Evolutionary conservation across 1,139 yeast genomes (phyloP), one percentile per base, ranked within the genome.

Genomic region (Suhomyces coccinellae): DNA sequence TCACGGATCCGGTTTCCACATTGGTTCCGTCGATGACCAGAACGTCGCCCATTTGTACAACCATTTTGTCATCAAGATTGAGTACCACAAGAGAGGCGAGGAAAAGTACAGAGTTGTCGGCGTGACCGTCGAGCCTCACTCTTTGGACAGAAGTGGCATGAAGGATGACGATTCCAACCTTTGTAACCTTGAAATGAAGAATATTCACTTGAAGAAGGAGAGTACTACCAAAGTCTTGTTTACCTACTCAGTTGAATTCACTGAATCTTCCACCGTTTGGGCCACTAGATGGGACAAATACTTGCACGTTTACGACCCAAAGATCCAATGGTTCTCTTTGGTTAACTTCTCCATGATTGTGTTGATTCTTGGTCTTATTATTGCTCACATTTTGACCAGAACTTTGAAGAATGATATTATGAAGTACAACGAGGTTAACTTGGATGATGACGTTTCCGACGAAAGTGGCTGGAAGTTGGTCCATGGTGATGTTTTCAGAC

Each of bases 241-340:
- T 56, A 68, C 78, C 10, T 74, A 74, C 56, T 63, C 83, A 3
- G 80, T 85, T 17, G 59, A 59, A 11, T 93, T 93, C 76, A 65
- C 69, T 27, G 77, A 78, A 47, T 85, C 95, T 13, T 71, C 70
- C 12, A 87, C 95, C 12, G 82, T 85, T 10, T 93, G 98, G 99
- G 98, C 98, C 28, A 93, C 98, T 1, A 83, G 99, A 71, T 93
- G 99, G 99, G 99, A 93, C 65, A 88, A 89, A 65, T 93, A 93
- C 63, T 77, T 93, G 59, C 96, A 89, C 59, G 95, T 87, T 31
- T 86, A 84, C 62, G 96, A 89, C 62, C 95, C 97, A 45, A 85
- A 86, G 63, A 86, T 93, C 56, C 98, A 93, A 69, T 91, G 98
- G 99, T 87, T 89, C 61, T 88, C 97, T 2, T 79, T 93, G 55